Evolutionary conservation across 306 rosid species (phyloP).

Genomic region (Cicer cuneatum): DNA sequence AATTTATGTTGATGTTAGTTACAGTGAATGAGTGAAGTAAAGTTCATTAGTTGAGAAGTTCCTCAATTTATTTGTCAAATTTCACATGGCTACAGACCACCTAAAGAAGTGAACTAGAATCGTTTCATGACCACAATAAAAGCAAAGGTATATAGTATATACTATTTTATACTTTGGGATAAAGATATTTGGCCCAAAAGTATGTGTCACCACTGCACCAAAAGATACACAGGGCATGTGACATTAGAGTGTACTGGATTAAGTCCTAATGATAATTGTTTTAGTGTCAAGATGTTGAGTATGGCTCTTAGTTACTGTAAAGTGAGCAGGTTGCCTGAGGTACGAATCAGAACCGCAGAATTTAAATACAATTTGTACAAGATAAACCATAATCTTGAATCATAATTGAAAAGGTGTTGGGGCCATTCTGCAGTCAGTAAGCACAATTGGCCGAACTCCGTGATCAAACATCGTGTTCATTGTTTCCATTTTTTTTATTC

Average conservation of each 20-base stretch:
- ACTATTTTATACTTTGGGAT: neutral
- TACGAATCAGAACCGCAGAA: too few relatives aligned
- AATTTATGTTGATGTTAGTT: conserved; percentile 25
- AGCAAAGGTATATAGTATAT: neutral
- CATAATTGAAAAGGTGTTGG: too few relatives aligned
- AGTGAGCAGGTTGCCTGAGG: too few relatives aligned
- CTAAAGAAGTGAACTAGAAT: conserved; percentile 11
- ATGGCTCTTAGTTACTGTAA: too few relatives aligned
- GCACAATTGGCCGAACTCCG: too few relatives aligned
- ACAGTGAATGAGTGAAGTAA: conserved; percentile 13
- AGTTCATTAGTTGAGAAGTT: conserved; percentile 29
- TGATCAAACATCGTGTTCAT: too few relatives aligned
- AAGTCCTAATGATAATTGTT: neutral
- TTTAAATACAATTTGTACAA: too few relatives aligned
- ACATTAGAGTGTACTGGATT: neutral
- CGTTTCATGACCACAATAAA: neutral
- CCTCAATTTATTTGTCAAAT: neutral
- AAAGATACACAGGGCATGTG: conserved; percentile 11
- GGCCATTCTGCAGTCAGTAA: too few relatives aligned
- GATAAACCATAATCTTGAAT: too few relatives aligned
- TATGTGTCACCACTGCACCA: neutral
- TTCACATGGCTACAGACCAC: conserved; percentile 21
- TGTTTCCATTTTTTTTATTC: too few relatives aligned
- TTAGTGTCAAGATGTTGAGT: neutral
- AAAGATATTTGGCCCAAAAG: neutral